These are phyloP conservation scores for Diaporthe sp. DNA, from an alignment of 2,329 filamentous ascomycete genomes.

Conservation along the genomic window DNA sequence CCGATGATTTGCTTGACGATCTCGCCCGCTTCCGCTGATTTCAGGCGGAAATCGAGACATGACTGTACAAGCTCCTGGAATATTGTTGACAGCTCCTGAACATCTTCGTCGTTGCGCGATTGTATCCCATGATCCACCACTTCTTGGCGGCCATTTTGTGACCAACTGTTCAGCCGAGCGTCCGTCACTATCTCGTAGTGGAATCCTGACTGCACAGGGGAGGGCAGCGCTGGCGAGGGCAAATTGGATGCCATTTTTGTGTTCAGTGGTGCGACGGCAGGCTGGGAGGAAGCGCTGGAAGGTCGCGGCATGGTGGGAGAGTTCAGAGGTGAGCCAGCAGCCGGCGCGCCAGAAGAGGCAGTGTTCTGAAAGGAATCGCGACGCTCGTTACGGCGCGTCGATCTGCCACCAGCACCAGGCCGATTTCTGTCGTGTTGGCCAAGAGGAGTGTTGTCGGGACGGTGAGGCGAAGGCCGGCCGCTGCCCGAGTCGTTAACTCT, in stretches of 20 bases:
- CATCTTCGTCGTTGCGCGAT: conserved; percentile 77
- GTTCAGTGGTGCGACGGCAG: conserved; percentile 42
- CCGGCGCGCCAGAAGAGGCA: conserved; percentile 30
- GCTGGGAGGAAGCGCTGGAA: conserved; percentile 55
- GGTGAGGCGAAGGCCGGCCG: conserved; percentile 72
- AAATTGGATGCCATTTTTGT: conserved; percentile 44
- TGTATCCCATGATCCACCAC: conserved; percentile 76
- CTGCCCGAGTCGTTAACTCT: conserved; percentile 63
- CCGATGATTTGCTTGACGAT: conserved; percentile 82
- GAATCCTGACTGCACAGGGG: conserved; percentile 65
- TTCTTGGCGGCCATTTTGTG: conserved; percentile 73
- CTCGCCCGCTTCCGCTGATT: conserved; percentile 77
- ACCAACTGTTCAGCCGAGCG: conserved; percentile 77
- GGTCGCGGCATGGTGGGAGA: conserved; percentile 54
- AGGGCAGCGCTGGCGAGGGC: conserved; percentile 47
- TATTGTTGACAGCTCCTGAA: conserved; percentile 76
- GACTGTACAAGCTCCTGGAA: conserved; percentile 90
- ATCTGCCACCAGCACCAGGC: conserved; percentile 60
- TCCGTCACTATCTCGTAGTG: conserved; percentile 84
- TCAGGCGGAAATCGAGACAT: conserved; percentile 77
- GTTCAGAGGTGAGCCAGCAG: conserved; percentile 35
- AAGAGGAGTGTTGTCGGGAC: conserved; percentile 68
- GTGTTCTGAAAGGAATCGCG: conserved; percentile 64
- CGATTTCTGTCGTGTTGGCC: conserved; percentile 71
- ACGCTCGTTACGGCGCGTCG: conserved; percentile 63